Percentiles rank a stretch among this genome's conserved stretches.
These are phyloP conservation scores for Botrytis porri DNA, from an alignment of 2,329 filamentous ascomycete species.

Conservation along the genomic window DNA sequence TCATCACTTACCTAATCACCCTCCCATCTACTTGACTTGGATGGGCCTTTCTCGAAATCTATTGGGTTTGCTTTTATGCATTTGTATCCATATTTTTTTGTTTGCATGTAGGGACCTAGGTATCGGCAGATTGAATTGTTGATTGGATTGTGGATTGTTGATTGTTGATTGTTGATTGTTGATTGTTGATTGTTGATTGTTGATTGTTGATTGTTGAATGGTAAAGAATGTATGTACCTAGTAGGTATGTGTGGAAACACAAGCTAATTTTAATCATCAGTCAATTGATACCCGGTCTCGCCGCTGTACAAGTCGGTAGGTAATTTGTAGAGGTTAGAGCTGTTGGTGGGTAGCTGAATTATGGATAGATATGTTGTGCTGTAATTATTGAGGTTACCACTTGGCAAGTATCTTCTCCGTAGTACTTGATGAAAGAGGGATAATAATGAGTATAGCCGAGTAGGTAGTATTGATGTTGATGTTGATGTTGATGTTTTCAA, in stretches of 20 bases:
- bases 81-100: too few species aligned
- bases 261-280: neutral
- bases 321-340: too few species aligned
- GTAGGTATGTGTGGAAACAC: neutral
- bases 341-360: neutral
- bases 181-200: too few species aligned
- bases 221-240: neutral
- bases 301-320: neutral
- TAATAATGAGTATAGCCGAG: fast-evolving
- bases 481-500: neutral
- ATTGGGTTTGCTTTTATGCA: too few species aligned
- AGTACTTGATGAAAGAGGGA: neutral
- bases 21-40: too few species aligned
- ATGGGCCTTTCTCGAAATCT: too few species aligned
- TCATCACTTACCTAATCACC: fast-evolving
- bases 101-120: too few species aligned
- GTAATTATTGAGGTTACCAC: neutral
- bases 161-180: too few species aligned
- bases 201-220: neutral
- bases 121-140: too few species aligned
- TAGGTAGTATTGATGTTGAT: neutral
- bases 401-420: neutral
- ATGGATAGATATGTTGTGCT: neutral
- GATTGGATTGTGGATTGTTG: too few species aligned
- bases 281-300: neutral